Percentiles rank a stretch among this genome's conserved stretches.
phyloP scores from a whole-genome alignment of 2,329 filamentous ascomycete genomes.

The Fusarium tuaranense region DNA sequence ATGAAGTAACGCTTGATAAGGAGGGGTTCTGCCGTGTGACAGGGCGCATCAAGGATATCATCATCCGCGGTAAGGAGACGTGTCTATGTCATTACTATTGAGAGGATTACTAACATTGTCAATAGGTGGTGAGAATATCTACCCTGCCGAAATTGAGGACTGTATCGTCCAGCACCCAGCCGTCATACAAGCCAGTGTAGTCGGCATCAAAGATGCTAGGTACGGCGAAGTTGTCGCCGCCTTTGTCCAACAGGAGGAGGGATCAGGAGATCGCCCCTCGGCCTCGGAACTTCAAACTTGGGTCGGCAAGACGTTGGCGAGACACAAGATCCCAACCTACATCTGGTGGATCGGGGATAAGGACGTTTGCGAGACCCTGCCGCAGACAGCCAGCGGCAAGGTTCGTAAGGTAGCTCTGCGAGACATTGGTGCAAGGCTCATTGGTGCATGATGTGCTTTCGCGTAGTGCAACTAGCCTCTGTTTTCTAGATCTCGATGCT shows the following conservation, averaged over 20 bases:
- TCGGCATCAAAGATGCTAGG: slow-evolving; percentile 78
- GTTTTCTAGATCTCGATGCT: not conserved
- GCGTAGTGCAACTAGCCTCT: not conserved
- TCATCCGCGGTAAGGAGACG: slow-evolving; percentile 73
- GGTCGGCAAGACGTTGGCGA: slow-evolving; percentile 55
- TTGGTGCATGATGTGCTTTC: not conserved
- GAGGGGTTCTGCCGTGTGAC: slow-evolving; percentile 86
- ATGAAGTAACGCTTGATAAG: slow-evolving; percentile 81
- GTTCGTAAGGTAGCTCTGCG: slow-evolving; percentile 14
- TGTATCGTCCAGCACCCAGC: slow-evolving; percentile 76
- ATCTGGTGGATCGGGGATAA: slow-evolving; percentile 76
- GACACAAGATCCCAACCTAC: slow-evolving; percentile 74
- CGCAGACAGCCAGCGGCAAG: slow-evolving; percentile 73
- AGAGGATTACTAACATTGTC: not conserved
- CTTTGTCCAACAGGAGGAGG: slow-evolving; percentile 64
- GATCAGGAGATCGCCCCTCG: not conserved
- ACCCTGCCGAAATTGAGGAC: slow-evolving; percentile 86
- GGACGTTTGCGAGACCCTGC: slow-evolving; percentile 62
- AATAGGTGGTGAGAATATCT: slow-evolving; percentile 80
- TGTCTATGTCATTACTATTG: not conserved
- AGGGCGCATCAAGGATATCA: slow-evolving; percentile 86
- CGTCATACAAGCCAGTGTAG: slow-evolving; percentile 78
- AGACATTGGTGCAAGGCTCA: not conserved
- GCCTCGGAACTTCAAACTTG: not conserved
- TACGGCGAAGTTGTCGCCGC: slow-evolving; percentile 85